phyloP scores from a whole-genome alignment of 495 filamentous ascomycete genomes.

The Paragyromitra xinjiangensis region DNA sequence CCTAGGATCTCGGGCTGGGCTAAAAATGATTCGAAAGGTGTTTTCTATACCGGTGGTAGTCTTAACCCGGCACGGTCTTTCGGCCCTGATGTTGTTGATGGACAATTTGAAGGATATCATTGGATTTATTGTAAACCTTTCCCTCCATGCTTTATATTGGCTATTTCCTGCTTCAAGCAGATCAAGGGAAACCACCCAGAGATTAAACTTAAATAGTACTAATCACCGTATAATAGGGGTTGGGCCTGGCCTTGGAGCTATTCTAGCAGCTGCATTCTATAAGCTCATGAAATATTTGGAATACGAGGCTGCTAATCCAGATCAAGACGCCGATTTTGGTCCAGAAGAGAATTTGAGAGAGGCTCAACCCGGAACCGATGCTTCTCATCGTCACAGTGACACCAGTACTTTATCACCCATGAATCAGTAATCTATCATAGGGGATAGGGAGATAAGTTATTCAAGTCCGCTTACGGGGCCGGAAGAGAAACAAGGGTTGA shows the following conservation, averaged over 20 bases:
- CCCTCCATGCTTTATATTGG: background rate
- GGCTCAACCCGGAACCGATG: background rate
- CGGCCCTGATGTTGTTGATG: conserved; percentile 71
- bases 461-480: background rate
- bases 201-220: conserved; percentile 57
- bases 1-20: too few relatives aligned
- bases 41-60: conserved; percentile 76
- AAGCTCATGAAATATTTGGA: conserved; percentile 71
- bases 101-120: conserved; percentile 70
- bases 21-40: conserved; percentile 55
- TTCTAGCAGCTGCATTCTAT: conserved; percentile 75
- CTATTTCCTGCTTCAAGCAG: background rate
- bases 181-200: conserved; percentile 43
- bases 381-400: conserved; percentile 1
- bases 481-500: background rate
- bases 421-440: background rate
- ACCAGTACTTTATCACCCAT: conserved; percentile 7
- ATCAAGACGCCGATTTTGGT: conserved; percentile 66
- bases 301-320: conserved; percentile 81
- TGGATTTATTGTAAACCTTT: conserved; percentile 69
- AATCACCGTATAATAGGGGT: conserved; percentile 62
- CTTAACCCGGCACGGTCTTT: conserved; percentile 79
- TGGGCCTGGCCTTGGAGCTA: conserved; percentile 71
- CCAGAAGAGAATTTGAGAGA: background rate
- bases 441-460: background rate